A percentile compares a stretch with the other conserved stretches of the same genome.
Conservation (phyloP, 2,329 filamentous ascomycete genomes). For the Ophiosphaerella korrae region DNA sequence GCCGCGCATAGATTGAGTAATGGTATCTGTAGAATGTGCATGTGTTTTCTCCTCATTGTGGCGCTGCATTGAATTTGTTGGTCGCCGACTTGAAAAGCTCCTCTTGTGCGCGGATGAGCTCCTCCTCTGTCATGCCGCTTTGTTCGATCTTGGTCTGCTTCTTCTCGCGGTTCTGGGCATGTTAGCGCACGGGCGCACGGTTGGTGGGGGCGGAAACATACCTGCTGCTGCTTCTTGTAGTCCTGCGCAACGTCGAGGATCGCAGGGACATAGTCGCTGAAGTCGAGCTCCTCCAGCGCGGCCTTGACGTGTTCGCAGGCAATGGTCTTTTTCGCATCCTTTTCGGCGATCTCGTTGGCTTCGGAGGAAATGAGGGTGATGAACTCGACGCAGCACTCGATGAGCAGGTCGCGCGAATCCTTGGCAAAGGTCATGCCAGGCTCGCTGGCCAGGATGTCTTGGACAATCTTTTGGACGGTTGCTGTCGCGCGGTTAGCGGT, state of each 20-base stretch:
- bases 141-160: slow-evolving; percentile 97
- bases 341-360: slow-evolving; percentile 98
- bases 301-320: slow-evolving; percentile 97
- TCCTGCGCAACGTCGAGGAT: slow-evolving; percentile 86
- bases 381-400: slow-evolving; percentile 99
- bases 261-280: slow-evolving; percentile 87
- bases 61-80: slow-evolving; percentile 67
- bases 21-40: slow-evolving; percentile 13
- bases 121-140: slow-evolving; percentile 88
- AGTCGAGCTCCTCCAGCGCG: slow-evolving; percentile 89
- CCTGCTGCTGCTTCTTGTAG: slow-evolving; percentile 92
- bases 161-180: slow-evolving; percentile 81
- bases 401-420: slow-evolving; percentile 91
- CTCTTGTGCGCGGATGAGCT: slow-evolving; percentile 85
- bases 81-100: slow-evolving; percentile 86
- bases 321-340: slow-evolving; percentile 99
- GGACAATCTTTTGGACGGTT: slow-evolving; percentile 82
- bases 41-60: slow-evolving; percentile 45
- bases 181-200: slow-evolving; percentile 15
- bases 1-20: slow-evolving; percentile 18
- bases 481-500: slow-evolving; percentile 51
- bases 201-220: slow-evolving; percentile 49
- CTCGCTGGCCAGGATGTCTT: slow-evolving; percentile 83
- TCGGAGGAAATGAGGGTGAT: slow-evolving; percentile 98
- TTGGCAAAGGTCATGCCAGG: slow-evolving; percentile 87